Base-by-base conservation (phyloP, 495 filamentous ascomycete genomes). In the Neurospora sp. region DNA sequence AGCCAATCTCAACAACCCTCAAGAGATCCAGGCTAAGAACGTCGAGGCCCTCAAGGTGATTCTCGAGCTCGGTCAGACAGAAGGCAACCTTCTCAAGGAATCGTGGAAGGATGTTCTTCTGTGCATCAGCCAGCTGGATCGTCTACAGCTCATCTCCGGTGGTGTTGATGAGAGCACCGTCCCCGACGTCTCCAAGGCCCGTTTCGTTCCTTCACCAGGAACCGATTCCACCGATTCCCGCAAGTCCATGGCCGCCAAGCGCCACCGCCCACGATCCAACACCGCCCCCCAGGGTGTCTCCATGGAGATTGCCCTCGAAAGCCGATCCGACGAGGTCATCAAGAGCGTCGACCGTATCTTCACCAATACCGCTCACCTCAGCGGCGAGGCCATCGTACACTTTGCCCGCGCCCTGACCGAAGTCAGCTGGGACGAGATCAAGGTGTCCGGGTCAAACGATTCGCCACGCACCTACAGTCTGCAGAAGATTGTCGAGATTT, bases 401-500 rank as follows among this genome's bases (percentile, higher is more conserved):
- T 99, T 98, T 81, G 94, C 97, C 39, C 89, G 90, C 59, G 96
- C 96, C 1, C 82, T 99, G 73, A 97, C 92, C 61, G 94, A 97
- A 76, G 94, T 99, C 61, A 98, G 96, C 81, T 98, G 96, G 96
- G 94, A 98, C 77, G 96, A 99, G 79, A 99, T 99, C 75, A 93
- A 94, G 78, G 96, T 93, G 9, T 98, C 95, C 0, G 96, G 96
- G 9, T 94, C 96, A 71, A 97, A 93, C 75, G 94, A 98, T 65
- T 94, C 92, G 35, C 96, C 96, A 2, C 89, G 96, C 69, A 98
- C 94, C 9, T 98, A 97, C 83, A 97, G 94, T 79, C 83, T 99
- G 69, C 96, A 99, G 79, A 99, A 99, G 82, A 86, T 98, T 70
- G 96, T 99, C 39, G 96, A 99, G 82, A 98, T 99, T 80, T 95